phyloP scores from a whole-genome alignment of 208 protist species.

The Balamuthia mandrillaris region DNA sequence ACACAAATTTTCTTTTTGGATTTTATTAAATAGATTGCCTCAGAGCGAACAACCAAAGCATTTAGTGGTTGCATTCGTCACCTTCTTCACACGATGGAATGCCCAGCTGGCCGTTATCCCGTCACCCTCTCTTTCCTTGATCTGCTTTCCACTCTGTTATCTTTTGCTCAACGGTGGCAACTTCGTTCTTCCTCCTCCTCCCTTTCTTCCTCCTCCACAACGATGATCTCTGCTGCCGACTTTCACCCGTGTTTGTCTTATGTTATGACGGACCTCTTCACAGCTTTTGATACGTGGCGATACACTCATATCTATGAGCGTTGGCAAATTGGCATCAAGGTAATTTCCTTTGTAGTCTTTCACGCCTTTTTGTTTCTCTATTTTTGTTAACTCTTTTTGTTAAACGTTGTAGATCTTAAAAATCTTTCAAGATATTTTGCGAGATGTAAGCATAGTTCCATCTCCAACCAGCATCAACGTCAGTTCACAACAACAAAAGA shows the following conservation, averaged over 20 bases:
- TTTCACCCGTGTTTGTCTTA: neutral
- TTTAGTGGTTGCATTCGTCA: neutral
- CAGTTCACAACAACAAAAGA: neutral
- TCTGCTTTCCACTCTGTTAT: neutral
- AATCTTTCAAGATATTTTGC: no score
- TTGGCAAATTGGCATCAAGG: constrained; percentile 4
- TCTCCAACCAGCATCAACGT: no score
- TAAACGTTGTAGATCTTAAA: neutral
- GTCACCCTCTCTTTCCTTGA: constrained; percentile 11
- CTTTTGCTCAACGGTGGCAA: neutral
- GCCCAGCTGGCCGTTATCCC: neutral
- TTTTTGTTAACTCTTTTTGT: neutral
- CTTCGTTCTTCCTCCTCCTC: neutral
- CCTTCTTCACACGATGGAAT: neutral
- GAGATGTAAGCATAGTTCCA: no score
- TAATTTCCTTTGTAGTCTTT: neutral
- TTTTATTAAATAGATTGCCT: no score
- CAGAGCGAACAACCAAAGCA: no score
- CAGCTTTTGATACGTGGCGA: neutral
- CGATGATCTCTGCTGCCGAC: neutral
- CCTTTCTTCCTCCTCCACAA: neutral
- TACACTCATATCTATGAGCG: neutral
- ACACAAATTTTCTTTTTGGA: neutral
- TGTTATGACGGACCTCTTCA: neutral
- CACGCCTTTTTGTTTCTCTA: neutral